Evolutionary conservation across 139 green algal species (phyloP), one percentile per base, ranked within the genome.

Genomic region (Chlamydomonas sp.): DNA sequence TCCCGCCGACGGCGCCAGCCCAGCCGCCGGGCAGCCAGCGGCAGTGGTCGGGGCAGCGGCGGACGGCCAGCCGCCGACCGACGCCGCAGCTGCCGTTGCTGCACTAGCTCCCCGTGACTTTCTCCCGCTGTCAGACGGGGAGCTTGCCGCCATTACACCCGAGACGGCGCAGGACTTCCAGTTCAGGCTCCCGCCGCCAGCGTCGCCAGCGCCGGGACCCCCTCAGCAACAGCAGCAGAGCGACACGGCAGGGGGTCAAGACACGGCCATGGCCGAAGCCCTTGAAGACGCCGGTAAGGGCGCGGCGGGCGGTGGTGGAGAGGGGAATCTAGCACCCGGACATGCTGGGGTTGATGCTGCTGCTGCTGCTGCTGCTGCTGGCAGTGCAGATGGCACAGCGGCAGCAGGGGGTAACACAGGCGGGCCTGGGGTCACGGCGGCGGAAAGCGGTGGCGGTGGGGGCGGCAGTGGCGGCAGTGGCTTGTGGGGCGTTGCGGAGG

Each of bases 401-500:
- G 16, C 60, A 0, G 67, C 49, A 58, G 79, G 64, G 0, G 79
- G 5, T 20, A 10, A 5, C 18, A 3, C 18, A 58, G 67, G 67
- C 17, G 59, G 20, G 60, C 4, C 4, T 57, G 9, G n/a, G 7
- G 81, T 9, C 81, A 10, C 1, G 60, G 59, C 4, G 0, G n/a
- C 9, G 12, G 12, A 4, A 17, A 4, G 8, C 18, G 59, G 4
- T 59, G 5, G 4, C 59, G 77, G 0, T 18, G 61, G 5, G 61
- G 61, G 18, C 77, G 17, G 7, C 17, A 8, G 20, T 15, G 15
- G 7, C 18, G 62, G 18, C 5, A 81, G 83, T 72, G 83, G 61
- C 73, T 81, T 72, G 73, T 87, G 83, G 83, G 83, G 83, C 61
- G 68, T 31, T 2, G 72, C 72, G 72, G 83, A 87, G 83, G 83